Percentiles rank a stretch among this genome's conserved stretches.
phyloP scores from a whole-genome alignment of 805 yeast genomes.

The Candida nanaspora region DNA sequence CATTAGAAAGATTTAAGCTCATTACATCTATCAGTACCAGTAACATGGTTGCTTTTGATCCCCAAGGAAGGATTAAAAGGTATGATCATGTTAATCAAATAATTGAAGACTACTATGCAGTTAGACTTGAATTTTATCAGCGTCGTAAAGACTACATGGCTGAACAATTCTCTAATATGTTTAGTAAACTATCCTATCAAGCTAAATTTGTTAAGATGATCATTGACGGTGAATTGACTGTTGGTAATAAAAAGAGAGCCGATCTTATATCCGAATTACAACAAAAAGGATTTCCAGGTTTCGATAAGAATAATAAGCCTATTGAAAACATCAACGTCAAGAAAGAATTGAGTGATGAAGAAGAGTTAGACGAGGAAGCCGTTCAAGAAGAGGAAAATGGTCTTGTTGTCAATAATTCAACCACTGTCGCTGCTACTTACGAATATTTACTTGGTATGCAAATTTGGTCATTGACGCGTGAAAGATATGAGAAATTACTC shows the following conservation, averaged over 20 bases:
- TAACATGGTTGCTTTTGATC: conserved; percentile 95
- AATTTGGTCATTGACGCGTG: conserved; percentile 87
- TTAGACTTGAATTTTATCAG: conserved; percentile 85
- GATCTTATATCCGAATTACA: conserved; percentile 58
- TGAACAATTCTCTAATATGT: conserved; percentile 59
- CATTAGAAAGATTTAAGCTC: conserved; percentile 79
- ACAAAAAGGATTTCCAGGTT: conserved; percentile 63
- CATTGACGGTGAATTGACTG: conserved; percentile 61
- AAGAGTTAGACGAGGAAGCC: conserved; percentile 27
- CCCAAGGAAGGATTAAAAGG: conserved; percentile 77
- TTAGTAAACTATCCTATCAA: conserved; percentile 70
- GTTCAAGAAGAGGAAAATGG: conserved; percentile 37
- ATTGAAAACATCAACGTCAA: conserved; percentile 33
- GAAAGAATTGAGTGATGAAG: conserved; percentile 37
- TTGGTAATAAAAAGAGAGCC: conserved; percentile 69
- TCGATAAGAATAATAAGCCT: conserved; percentile 64
- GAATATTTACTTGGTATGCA: conserved; percentile 91
- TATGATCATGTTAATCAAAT: conserved; percentile 74
- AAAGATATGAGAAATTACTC: conserved; percentile 75
- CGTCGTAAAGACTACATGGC: conserved; percentile 80
- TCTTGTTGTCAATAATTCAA: conserved; percentile 31
- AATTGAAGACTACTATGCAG: conserved; percentile 74
- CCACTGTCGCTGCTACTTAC: conserved; percentile 55
- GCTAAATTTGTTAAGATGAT: conserved; percentile 90
- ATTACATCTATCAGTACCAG: conserved; percentile 58